A percentile compares a stretch with the other conserved stretches of the same genome.
Conservation (phyloP, 2,329 filamentous ascomycete genomes). For the Aspergillus quadrilineatus region DNA sequence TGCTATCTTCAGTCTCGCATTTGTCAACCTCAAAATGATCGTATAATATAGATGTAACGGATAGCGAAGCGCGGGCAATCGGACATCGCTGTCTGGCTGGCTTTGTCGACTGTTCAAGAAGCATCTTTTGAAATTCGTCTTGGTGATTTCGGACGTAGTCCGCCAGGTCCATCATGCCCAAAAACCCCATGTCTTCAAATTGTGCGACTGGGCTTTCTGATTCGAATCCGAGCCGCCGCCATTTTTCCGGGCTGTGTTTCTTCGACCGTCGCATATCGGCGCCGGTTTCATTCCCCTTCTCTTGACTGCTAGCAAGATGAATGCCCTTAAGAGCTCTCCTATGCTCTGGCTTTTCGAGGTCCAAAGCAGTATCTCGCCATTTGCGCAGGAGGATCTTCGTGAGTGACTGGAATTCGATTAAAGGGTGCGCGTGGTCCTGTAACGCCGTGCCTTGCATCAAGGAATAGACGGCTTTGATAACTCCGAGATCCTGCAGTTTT, state of each 20-base stretch:
- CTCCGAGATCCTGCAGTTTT: slow-evolving; percentile 82
- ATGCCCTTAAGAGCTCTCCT: slow-evolving; percentile 80
- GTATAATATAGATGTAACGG: slow-evolving; percentile 83
- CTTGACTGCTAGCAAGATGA: slow-evolving; percentile 70
- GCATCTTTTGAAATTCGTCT: slow-evolving; percentile 85
- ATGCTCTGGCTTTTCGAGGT: slow-evolving; percentile 85
- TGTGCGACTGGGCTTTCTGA: slow-evolving; percentile 83
- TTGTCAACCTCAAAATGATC: slow-evolving; percentile 95
- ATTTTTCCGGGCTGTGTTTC: slow-evolving; percentile 84
- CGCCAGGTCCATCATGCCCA: slow-evolving; percentile 96
- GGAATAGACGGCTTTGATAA: slow-evolving; percentile 86
- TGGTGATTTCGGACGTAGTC: slow-evolving; percentile 92
- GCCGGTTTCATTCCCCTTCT: slow-evolving; percentile 32
- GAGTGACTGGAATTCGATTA: slow-evolving; percentile 89
- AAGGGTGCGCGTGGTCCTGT: slow-evolving; percentile 83
- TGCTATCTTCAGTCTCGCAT: slow-evolving; percentile 73
- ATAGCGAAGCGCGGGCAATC: slow-evolving; percentile 79
- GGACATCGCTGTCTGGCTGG: slow-evolving; percentile 74
- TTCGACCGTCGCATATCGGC: slow-evolving; percentile 59
- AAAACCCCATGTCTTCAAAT: slow-evolving; percentile 79
- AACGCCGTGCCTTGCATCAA: slow-evolving; percentile 93
- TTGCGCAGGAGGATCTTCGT: slow-evolving; percentile 84
- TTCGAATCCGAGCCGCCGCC: slow-evolving; percentile 88
- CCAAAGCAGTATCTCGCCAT: slow-evolving; percentile 82
- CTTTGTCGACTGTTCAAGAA: slow-evolving; percentile 82